Conservation (phyloP, 805 yeast species). For the Lachancea sp. region DNA sequence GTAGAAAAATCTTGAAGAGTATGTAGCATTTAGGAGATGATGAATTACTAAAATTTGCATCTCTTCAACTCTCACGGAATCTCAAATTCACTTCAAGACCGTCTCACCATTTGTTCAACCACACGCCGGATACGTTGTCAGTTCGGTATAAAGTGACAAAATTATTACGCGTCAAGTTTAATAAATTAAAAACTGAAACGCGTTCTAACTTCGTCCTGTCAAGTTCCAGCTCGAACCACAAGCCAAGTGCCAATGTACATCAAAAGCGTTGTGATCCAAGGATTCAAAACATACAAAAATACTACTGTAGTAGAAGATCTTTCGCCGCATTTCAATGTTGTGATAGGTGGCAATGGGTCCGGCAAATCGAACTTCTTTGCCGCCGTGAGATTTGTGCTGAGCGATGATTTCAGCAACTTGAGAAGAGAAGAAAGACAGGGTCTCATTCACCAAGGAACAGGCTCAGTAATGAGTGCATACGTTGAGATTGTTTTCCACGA, state of each 20-base stretch:
- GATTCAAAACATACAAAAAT: conserved; percentile 88
- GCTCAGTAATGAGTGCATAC: conserved; percentile 84
- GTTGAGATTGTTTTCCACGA: conserved; percentile 89
- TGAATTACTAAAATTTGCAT: too few species aligned
- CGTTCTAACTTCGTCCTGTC: not conserved
- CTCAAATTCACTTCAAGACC: too few species aligned
- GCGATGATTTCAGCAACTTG: conserved; percentile 84
- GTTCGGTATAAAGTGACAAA: not conserved
- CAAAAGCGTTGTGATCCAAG: conserved; percentile 66
- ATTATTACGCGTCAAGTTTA: conserved; percentile 5
- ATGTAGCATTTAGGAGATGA: too few species aligned
- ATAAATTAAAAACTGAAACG: not conserved
- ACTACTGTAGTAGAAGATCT: conserved; percentile 70
- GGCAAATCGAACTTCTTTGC: conserved; percentile 95
- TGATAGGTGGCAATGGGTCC: conserved; percentile 91
- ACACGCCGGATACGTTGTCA: too few species aligned
- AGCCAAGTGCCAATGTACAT: conserved; percentile 32
- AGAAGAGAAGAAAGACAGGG: conserved; percentile 80
- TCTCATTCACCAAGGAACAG: conserved; percentile 83
- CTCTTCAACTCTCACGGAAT: too few species aligned
- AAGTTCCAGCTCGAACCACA: not conserved
- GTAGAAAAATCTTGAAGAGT: too few species aligned
- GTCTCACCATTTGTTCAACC: too few species aligned
- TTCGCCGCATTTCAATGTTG: conserved; percentile 78
- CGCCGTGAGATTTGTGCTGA: conserved; percentile 85